Conservation (phyloP, 305 asterid genomes). For the Fraxinus xanthoxyloides region DNA sequence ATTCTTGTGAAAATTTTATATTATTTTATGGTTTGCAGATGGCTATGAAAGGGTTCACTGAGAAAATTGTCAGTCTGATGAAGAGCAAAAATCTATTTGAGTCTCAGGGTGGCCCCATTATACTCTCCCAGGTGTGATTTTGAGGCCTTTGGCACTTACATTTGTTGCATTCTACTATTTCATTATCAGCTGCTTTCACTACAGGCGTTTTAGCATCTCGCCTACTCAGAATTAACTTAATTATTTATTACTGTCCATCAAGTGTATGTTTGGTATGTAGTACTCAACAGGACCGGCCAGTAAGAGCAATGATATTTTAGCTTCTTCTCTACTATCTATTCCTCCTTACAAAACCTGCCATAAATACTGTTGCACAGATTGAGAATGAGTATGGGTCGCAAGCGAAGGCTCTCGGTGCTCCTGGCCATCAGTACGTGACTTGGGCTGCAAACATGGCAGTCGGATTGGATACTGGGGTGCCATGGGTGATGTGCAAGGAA, state of each 20-base stretch:
- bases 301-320: not conserved
- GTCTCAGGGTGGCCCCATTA: constrained; percentile 91
- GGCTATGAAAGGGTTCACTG: constrained; percentile 80
- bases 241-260: constrained; percentile 10
- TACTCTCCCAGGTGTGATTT: constrained; percentile 75
- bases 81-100: constrained; percentile 73
- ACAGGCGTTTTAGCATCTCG: not conserved
- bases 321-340: not conserved
- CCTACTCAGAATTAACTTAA: not conserved
- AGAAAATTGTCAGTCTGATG: constrained; percentile 76
- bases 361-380: constrained; percentile 44
- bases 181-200: not conserved
- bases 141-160: constrained; percentile 4
- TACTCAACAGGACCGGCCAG: not conserved
- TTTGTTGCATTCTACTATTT: constrained; percentile 4
- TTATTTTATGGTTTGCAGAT: constrained; percentile 45
- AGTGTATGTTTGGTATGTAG: not conserved
- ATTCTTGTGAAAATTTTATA: constrained; percentile 9
- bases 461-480: constrained; percentile 79
- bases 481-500: constrained; percentile 99
- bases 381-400: constrained; percentile 95
- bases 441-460: constrained; percentile 99
- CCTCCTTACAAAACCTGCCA: not conserved
- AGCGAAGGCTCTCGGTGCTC: constrained; percentile 62
- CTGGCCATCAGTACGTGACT: constrained; percentile 57